These are phyloP conservation scores for Pulveroboletus sp. DNA, from an alignment of 768 basidiomycete genomes.

Conservation along the genomic window DNA sequence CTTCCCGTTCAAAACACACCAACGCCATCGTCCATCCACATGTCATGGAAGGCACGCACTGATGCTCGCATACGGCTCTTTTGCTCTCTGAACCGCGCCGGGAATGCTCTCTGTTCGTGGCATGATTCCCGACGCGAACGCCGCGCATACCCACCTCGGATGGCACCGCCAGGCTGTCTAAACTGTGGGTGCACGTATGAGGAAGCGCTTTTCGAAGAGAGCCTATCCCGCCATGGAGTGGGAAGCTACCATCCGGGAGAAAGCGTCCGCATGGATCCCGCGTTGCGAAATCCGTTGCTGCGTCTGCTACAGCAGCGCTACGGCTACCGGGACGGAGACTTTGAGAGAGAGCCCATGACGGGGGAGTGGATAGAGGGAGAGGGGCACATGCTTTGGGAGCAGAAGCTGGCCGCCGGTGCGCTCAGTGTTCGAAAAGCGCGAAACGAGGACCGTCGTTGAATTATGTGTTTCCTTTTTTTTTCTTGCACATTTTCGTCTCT, in stretches of 20 bases:
- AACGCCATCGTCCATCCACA: conserved; percentile 41
- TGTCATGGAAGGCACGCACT: conserved; percentile 68
- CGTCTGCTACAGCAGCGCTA: conserved; percentile 68
- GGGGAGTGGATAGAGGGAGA: conserved; percentile 69
- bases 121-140: conserved; percentile 86
- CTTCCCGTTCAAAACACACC: conserved; percentile 28
- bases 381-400: conserved; percentile 60
- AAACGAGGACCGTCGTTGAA: conserved; percentile 37
- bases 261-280: conserved; percentile 84
- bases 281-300: conserved; percentile 74
- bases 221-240: conserved; percentile 69
- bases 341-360: conserved; percentile 62
- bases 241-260: conserved; percentile 84
- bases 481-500: neutral
- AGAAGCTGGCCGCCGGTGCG: conserved; percentile 40
- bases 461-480: neutral
- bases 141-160: conserved; percentile 68
- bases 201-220: conserved; percentile 84
- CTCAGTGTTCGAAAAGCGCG: conserved; percentile 34
- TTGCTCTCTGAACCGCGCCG: conserved; percentile 81
- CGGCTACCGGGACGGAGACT: conserved; percentile 80
- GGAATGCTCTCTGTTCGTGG: conserved; percentile 87
- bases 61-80: conserved; percentile 65
- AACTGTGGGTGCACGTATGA: conserved; percentile 86
- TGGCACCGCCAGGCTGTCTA: conserved; percentile 70